A percentile compares a stretch with the other conserved stretches of the same genome.
phyloP scores from a whole-genome alignment of 2,329 filamentous ascomycete species.

The Corynespora cassiicola region DNA sequence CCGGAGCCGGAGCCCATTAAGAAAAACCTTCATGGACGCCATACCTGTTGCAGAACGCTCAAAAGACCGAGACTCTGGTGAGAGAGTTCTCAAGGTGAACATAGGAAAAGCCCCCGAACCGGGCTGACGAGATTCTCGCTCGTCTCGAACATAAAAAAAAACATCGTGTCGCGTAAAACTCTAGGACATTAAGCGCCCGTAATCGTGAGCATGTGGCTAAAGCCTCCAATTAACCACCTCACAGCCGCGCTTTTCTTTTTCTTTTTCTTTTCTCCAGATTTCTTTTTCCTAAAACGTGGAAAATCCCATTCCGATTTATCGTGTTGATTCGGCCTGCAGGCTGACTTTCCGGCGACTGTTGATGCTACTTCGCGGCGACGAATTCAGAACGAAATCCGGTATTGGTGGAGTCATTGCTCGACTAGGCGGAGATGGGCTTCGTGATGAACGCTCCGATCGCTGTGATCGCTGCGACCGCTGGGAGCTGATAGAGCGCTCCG shows the following conservation, averaged over 20 bases:
- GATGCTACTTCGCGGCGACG: slow-evolving; percentile 47
- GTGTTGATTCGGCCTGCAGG: slow-evolving; percentile 21
- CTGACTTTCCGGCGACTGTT: slow-evolving; percentile 34
- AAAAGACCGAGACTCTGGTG: too few species aligned
- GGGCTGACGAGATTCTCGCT: slow-evolving; percentile 1
- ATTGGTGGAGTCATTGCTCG: slow-evolving; percentile 49
- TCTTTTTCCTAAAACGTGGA: background rate
- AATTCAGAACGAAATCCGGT: slow-evolving; percentile 51
- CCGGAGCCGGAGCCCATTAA: too few species aligned
- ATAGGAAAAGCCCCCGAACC: background rate
- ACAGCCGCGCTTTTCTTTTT: too few species aligned
- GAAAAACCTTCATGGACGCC: too few species aligned
- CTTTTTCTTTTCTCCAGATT: too few species aligned
- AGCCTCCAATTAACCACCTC: too few species aligned
- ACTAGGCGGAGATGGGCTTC: slow-evolving; percentile 43
- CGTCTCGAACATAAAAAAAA: background rate
- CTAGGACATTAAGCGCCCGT: slow-evolving; percentile 10
- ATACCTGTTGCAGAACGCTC: too few species aligned
- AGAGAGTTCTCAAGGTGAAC: too few species aligned
- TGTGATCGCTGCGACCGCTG: slow-evolving; percentile 12
- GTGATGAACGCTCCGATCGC: slow-evolving; percentile 20
- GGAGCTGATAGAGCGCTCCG: slow-evolving; percentile 26
- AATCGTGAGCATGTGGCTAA: slow-evolving; percentile 1
- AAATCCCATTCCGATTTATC: slow-evolving; percentile 8
- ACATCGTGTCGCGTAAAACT: slow-evolving; percentile 9